These are phyloP conservation scores for Podaxis mareebaensis DNA, from an alignment of 768 basidiomycete species.

Conservation along the genomic window DNA sequence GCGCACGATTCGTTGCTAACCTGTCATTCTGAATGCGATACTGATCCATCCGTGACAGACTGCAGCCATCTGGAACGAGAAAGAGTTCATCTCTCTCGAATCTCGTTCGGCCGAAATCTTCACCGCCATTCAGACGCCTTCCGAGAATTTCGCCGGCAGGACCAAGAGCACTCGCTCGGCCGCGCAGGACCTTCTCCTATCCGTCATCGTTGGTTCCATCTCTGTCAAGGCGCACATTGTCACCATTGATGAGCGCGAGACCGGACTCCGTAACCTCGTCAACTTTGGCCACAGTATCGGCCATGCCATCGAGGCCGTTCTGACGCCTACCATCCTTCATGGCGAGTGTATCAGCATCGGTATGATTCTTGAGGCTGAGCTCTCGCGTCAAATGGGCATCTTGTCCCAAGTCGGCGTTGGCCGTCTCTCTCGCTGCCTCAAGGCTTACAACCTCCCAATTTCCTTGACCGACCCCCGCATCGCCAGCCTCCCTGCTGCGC, in stretches of 20 bases:
- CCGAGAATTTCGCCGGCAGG: constrained; percentile 55
- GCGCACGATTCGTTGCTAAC: constrained; percentile 21
- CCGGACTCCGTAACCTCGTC: constrained; percentile 95
- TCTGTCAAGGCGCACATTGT: constrained; percentile 97
- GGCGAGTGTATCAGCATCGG: constrained; percentile 96
- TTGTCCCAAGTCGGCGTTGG: constrained; percentile 92
- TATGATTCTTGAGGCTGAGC: constrained; percentile 95
- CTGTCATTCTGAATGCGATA: constrained; percentile 1
- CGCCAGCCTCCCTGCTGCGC: constrained; percentile 65
- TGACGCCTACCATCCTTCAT: constrained; percentile 92
- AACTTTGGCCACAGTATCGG: constrained; percentile 99
- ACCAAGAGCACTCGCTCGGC: constrained; percentile 64
- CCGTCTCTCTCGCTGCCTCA: constrained; percentile 82
- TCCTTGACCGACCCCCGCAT: constrained; percentile 80
- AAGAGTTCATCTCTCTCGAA: constrained; percentile 87
- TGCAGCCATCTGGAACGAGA: constrained; percentile 97
- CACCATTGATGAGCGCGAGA: constrained; percentile 94
- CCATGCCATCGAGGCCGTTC: constrained; percentile 95
- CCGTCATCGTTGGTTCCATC: constrained; percentile 90
- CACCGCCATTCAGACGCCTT: constrained; percentile 78
- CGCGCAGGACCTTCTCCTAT: constrained; percentile 83
- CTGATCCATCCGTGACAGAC: constrained; percentile 55
- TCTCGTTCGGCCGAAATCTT: constrained; percentile 83
- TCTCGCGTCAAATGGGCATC: constrained; percentile 85
- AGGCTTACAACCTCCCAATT: constrained; percentile 89